Percentiles rank a stretch among this genome's conserved stretches.
Evolutionary conservation across 148 eudicot genomes (phyloP).

Genomic region (Arbutus unedo): DNA sequence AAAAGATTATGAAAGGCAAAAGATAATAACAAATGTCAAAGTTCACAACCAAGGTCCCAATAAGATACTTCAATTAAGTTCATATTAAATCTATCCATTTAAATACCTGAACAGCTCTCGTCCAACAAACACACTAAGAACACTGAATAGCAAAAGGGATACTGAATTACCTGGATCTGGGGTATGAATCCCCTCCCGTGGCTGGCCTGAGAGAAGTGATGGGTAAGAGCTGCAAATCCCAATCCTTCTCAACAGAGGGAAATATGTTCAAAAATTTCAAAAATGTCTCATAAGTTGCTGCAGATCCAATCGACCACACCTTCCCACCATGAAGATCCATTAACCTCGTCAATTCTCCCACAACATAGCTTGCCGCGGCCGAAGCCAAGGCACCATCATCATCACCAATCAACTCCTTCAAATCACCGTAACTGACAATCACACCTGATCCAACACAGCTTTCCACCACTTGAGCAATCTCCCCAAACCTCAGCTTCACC

Average conservation of each 20-base stretch:
- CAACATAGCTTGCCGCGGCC: constrained; percentile 39
- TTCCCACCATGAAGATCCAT: constrained; percentile 26
- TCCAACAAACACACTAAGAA: neutral
- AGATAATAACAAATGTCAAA: neutral
- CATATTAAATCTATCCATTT: neutral
- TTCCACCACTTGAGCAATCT: constrained; percentile 40
- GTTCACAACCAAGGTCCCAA: neutral
- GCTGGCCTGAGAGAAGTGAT: constrained; percentile 49
- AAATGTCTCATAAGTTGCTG: constrained; percentile 52
- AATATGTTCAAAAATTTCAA: constrained; percentile 52
- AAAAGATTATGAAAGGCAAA: neutral
- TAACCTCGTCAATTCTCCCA: constrained; percentile 43
- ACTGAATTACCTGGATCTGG: constrained; percentile 53
- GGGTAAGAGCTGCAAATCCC: constrained; percentile 72
- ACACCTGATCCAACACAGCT: constrained; percentile 51
- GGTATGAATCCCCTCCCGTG: constrained; percentile 35
- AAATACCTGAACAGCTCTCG: neutral
- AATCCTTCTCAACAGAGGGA: constrained; percentile 60
- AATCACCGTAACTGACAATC: constrained; percentile 51
- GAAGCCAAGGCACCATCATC: constrained; percentile 26
- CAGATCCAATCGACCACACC: constrained; percentile 69
- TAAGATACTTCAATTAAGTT: neutral
- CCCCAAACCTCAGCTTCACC: constrained; percentile 41
- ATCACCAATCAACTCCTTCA: constrained; percentile 44
- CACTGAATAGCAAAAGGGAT: neutral